phyloP scores from a whole-genome alignment of 345 rosid genomes.

The Citrus inodora region DNA sequence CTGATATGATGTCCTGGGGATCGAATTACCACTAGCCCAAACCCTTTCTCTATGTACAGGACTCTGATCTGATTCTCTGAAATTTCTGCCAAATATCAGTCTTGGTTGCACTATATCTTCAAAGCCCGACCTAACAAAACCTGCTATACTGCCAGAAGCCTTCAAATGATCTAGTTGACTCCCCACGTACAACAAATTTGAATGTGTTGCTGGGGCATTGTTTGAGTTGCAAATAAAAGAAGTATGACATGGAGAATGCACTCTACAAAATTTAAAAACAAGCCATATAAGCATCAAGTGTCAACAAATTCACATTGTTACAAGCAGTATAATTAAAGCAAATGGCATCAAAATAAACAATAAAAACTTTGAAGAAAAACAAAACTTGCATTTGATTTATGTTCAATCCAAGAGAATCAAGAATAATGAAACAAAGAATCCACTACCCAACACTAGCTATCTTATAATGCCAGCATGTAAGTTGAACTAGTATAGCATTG shows the following conservation, averaged over 20 bases:
- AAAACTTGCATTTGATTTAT: not conserved
- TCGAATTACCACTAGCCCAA: not conserved
- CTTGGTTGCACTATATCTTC: not conserved
- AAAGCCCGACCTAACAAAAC: not conserved
- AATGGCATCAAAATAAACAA: not conserved
- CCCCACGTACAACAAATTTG: not conserved
- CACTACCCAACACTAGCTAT: not conserved
- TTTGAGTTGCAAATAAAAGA: not conserved
- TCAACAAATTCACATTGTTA: not conserved
- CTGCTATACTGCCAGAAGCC: constrained; percentile 1
- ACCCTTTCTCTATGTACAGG: not conserved
- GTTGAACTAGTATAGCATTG: not conserved
- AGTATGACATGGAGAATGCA: not conserved
- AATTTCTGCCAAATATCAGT: constrained; percentile 1
- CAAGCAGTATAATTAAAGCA: not conserved
- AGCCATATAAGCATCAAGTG: not conserved
- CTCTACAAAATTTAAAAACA: not conserved
- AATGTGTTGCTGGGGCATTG: not conserved
- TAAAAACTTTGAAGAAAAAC: not conserved
- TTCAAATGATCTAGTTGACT: not conserved
- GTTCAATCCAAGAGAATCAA: not conserved
- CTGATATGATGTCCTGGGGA: constrained; percentile 9
- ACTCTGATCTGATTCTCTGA: not conserved
- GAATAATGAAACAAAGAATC: not conserved
- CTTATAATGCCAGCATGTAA: not conserved